phyloP scores from a whole-genome alignment of 2,329 filamentous ascomycete species.

The Calycina herbarum region DNA sequence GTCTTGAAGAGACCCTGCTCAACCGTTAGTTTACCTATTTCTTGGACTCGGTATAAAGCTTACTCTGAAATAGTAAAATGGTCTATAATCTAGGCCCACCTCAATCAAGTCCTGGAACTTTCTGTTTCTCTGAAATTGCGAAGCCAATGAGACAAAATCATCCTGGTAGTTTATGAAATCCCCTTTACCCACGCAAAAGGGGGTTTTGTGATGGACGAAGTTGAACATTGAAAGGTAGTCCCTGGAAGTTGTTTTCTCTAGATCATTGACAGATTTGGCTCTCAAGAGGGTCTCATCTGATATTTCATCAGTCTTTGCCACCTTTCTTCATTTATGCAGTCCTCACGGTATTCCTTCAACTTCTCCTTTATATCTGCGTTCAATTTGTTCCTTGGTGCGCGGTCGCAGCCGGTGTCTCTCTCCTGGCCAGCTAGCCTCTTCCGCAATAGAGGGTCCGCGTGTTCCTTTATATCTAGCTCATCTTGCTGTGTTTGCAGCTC shows the following conservation, averaged over 20 bases:
- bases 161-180: slow-evolving; percentile 16
- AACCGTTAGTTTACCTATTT: neutral
- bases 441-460: neutral
- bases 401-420: slow-evolving; percentile 1
- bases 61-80: neutral
- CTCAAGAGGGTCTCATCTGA: neutral
- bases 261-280: neutral
- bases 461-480: slow-evolving; percentile 19
- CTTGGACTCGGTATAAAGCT: neutral
- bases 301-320: neutral
- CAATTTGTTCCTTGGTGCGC: neutral
- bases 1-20: slow-evolving; percentile 11
- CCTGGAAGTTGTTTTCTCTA: slow-evolving; percentile 5
- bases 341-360: slow-evolving; percentile 12
- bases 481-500: slow-evolving; percentile 18
- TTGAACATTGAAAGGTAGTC: slow-evolving; percentile 4
- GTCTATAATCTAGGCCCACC: neutral
- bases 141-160: slow-evolving; percentile 13
- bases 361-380: slow-evolving; percentile 11
- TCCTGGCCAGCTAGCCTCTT: slow-evolving; percentile 9
- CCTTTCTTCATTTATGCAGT: neutral
- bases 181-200: slow-evolving; percentile 4
- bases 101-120: slow-evolving; percentile 8
- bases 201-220: slow-evolving; percentile 7
- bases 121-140: neutral